These are phyloP conservation scores for Ascochyta pisi DNA, from an alignment of 2,329 filamentous ascomycete genomes.

Conservation along the genomic window DNA sequence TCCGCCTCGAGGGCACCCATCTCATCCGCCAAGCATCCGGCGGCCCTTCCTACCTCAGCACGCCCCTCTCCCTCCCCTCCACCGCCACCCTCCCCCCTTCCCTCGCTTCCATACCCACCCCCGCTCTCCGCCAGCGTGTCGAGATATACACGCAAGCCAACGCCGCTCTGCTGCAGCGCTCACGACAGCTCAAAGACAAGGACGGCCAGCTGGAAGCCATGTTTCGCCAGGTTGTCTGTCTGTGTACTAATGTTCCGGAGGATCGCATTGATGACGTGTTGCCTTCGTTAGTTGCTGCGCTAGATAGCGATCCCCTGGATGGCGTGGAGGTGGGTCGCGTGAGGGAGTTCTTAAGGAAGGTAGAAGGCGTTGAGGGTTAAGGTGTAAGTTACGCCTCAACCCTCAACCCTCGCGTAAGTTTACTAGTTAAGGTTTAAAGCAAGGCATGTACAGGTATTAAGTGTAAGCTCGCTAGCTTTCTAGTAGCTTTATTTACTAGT, in stretches of 20 bases:
- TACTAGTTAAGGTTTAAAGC: no score
- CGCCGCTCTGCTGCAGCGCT: slow-evolving; percentile 69
- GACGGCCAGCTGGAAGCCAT: slow-evolving; percentile 85
- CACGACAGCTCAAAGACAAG: slow-evolving; percentile 74
- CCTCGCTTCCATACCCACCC: slow-evolving; percentile 42
- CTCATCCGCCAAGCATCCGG: slow-evolving; percentile 40
- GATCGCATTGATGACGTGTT: slow-evolving; percentile 80
- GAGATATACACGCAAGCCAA: slow-evolving; percentile 75
- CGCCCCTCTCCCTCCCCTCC: slow-evolving; percentile 27
- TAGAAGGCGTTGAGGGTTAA: slow-evolving; percentile 65
- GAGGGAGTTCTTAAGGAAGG: slow-evolving; percentile 78
- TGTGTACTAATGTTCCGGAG: slow-evolving; percentile 83
- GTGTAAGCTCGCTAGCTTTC: no score
- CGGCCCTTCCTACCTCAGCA: slow-evolving; percentile 38
- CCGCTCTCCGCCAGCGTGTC: slow-evolving; percentile 68
- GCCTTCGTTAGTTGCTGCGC: slow-evolving; percentile 80
- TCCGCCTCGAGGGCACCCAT: slow-evolving; percentile 39
- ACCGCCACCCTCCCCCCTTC: slow-evolving; percentile 49
- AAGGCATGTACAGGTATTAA: no score
- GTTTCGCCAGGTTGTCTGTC: slow-evolving; percentile 84
- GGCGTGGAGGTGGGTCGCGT: slow-evolving; percentile 76
- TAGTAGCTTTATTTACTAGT: no score
- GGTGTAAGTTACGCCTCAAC: no score
- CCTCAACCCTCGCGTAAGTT: no score
- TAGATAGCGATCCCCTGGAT: slow-evolving; percentile 82